These are phyloP conservation scores for Ceratopteris richardii DNA, from an alignment of 75 land plant genomes.

Conservation along the genomic window DNA sequence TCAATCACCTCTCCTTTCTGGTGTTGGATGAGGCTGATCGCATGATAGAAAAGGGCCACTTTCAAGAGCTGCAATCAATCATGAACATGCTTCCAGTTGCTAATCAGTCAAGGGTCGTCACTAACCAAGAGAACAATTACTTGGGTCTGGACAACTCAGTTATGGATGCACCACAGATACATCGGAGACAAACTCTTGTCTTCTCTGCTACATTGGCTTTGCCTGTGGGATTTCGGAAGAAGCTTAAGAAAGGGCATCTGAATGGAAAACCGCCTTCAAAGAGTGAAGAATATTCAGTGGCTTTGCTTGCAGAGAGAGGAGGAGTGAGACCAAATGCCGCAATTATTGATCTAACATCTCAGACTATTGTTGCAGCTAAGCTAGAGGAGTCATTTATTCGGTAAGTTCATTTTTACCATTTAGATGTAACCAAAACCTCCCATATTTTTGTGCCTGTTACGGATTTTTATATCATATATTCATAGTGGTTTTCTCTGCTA, in stretches of 20 bases:
- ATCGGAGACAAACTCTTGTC: conserved; percentile 87
- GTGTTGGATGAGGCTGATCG: conserved; percentile 99
- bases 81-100: conserved; percentile 78
- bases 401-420: no score
- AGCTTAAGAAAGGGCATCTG: conserved; percentile 53
- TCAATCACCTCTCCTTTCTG: conserved; percentile 83
- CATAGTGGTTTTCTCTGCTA: no score
- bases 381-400: conserved; percentile 87
- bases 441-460: background rate
- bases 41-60: conserved; percentile 94
- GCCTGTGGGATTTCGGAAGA: conserved; percentile 78
- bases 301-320: conserved; percentile 67
- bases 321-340: conserved; percentile 74
- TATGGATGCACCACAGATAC: conserved; percentile 9
- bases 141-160: background rate
- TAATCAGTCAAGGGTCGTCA: background rate
- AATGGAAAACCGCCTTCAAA: conserved; percentile 10
- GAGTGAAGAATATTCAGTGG: conserved; percentile 58
- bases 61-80: conserved; percentile 89
- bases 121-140: background rate
- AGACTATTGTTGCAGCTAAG: conserved; percentile 63
- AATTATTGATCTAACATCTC: conserved; percentile 75
- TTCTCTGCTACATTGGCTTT: conserved; percentile 95
- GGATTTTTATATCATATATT: no score
- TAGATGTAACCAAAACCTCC: no score